phyloP scores from a whole-genome alignment of 306 rosid species.

The Psophocarpus tetragonolobus region DNA sequence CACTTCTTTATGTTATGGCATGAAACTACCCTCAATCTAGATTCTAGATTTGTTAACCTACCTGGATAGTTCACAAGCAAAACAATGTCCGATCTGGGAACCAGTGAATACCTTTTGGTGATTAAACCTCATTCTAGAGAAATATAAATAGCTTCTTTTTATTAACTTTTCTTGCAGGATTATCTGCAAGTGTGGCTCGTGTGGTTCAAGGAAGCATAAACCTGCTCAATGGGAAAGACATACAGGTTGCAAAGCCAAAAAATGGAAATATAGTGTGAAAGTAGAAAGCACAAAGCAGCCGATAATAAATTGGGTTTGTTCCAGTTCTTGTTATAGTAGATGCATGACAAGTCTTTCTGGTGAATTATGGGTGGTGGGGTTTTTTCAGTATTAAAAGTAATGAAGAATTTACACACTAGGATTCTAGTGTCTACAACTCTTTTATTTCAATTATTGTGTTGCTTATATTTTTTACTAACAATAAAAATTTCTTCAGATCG shows the following conservation, averaged over 20 bases:
- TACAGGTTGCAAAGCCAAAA: constrained; percentile 87
- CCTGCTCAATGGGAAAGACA: constrained; percentile 86
- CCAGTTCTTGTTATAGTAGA: constrained; percentile 24
- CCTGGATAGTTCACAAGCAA: constrained; percentile 12
- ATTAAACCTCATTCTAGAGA: constrained; percentile 16
- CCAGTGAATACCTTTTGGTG: neutral
- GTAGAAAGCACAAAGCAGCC: constrained; percentile 78
- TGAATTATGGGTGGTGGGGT: neutral
- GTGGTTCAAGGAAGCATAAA: constrained; percentile 68
- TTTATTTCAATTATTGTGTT: constrained; percentile 7
- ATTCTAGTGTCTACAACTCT: neutral
- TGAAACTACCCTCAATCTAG: neutral
- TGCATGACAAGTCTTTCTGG: neutral
- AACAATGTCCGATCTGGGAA: neutral
- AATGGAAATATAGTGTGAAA: constrained; percentile 92
- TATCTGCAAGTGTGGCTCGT: constrained; percentile 70
- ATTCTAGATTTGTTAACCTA: neutral
- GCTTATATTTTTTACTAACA: constrained; percentile 25
- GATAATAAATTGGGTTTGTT: constrained; percentile 87
- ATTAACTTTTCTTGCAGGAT: constrained; percentile 54
- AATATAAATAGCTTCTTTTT: constrained; percentile 18
- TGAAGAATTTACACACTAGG: neutral
- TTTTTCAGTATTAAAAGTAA: constrained; percentile 3
- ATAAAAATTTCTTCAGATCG: constrained; percentile 56
- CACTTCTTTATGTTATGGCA: constrained; percentile 5